Evolutionary conservation across 1,284 basidiomycete genomes (phyloP).

Genomic region (Apiotrichum akiyoshidainum): DNA sequence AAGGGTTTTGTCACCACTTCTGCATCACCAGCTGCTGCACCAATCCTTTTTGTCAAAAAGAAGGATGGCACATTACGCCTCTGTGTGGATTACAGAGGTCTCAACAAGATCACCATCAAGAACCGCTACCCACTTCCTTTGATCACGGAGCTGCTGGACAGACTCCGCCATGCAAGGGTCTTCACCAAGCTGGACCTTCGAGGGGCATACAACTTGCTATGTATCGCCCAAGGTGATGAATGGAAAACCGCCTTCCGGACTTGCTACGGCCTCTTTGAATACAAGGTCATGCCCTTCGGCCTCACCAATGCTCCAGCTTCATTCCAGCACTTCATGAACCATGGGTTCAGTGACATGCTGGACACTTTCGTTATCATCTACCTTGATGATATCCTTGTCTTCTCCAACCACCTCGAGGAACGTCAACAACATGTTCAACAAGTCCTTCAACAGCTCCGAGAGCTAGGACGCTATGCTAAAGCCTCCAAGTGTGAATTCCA

Average conservation of each 20-base stretch:
- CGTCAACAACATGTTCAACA: constrained; percentile 30
- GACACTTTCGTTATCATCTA: constrained; percentile 42
- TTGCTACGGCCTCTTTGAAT: constrained; percentile 47
- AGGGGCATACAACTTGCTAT: constrained; percentile 38
- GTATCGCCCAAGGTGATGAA: constrained; percentile 34
- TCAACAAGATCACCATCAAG: constrained; percentile 31
- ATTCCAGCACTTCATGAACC: constrained; percentile 48
- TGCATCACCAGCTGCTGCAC: constrained; percentile 40
- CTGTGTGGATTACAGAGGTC: constrained; percentile 33
- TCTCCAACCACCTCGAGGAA: constrained; percentile 48
- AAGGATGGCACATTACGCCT: constrained; percentile 52
- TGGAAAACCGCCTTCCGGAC: constrained; percentile 50
- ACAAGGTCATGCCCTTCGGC: constrained; percentile 50
- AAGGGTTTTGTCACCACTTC: constrained; percentile 41
- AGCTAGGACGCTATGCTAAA: constrained; percentile 47
- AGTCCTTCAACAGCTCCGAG: constrained; percentile 48
- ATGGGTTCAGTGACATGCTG: constrained; percentile 32
- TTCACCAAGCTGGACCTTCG: constrained; percentile 45
- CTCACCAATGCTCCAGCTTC: constrained; percentile 49
- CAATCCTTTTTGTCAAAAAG: constrained; percentile 52
- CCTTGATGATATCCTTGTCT: constrained; percentile 51
- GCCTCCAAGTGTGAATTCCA: constrained; percentile 52
- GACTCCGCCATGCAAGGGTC: constrained; percentile 32
- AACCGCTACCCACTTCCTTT: constrained; percentile 28
- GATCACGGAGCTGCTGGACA: constrained; percentile 30